Evolutionary conservation across 2,329 filamentous ascomycete species (phyloP), one percentile per base, ranked within the genome.

Genomic region (Diaporthe helianthi): DNA sequence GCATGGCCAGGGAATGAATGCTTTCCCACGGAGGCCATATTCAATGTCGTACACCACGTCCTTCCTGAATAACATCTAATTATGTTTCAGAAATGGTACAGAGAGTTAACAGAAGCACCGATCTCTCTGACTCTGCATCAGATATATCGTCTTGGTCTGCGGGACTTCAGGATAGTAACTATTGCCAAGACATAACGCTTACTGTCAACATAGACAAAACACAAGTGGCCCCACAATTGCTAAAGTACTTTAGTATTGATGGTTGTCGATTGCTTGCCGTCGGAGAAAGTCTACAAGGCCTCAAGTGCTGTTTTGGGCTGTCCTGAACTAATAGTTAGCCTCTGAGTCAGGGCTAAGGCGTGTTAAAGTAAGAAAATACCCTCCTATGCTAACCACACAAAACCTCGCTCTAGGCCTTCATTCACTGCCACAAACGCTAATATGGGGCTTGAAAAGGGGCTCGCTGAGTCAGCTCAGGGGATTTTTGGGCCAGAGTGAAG

Each of bases 381-480:
- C 13, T 36, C 36, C 29, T 63, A 46, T 22, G 33, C 33, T 13
- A 26, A n/a, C 44, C 13, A 49, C 29, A 22, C 13, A 8, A 36
- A 29, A 41, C n/a, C 44, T 49, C 8, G 26, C n/a, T 19, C 26
- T 17, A 33, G 19, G 12, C 10, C 26, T 33, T 19, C 10, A 7
- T 29, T 10, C 58, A 26, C 29, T 31, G 41, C 13, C 26, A n/a
- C 33, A 8, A 63, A 49, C 8, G 44, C n/a, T 63, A 22, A 24
- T 7, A 24, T 49, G 38, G 55, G 36, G 17, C 41, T 31, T 10
- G 12, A 61, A 61, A 61, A 38, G 51, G 52, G 65, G 65, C 31
- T 51, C 22, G 65, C 65, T 67, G 52, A 67, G 65, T 67, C 65
- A 67, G 41, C 65, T 58, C 49, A 47, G 24, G 65, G 26, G 24